These are phyloP conservation scores for Hygrophorus pudorinus DNA, from an alignment of 768 basidiomycete genomes.

Conservation along the genomic window DNA sequence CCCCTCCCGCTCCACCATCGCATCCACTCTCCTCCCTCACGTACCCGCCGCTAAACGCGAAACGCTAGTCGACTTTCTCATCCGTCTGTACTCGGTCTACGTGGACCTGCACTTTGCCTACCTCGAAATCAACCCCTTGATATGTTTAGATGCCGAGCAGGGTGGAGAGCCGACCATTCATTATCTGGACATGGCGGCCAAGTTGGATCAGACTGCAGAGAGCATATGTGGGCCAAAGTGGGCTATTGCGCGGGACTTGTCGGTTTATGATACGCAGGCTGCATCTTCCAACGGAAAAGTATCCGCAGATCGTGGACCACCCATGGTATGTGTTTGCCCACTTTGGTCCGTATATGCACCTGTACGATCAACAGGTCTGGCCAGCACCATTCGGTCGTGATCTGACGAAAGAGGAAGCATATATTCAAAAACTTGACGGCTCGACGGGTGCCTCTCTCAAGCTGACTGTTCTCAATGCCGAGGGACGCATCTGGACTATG, in stretches of 20 bases:
- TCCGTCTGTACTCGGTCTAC: constrained; percentile 93
- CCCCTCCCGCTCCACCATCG: constrained; percentile 74
- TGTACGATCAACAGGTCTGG: constrained; percentile 41
- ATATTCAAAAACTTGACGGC: constrained; percentile 96
- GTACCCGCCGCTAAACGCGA: constrained; percentile 84
- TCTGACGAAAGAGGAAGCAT: constrained; percentile 97
- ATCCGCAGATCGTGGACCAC: constrained; percentile 89
- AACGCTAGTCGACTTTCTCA: constrained; percentile 89
- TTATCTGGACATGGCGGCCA: constrained; percentile 99
- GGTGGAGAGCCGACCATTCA: constrained; percentile 69
- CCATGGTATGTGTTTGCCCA: constrained; percentile 58
- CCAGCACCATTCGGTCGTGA: constrained; percentile 95
- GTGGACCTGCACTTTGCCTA: constrained; percentile 99
- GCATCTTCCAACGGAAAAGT: constrained; percentile 40
- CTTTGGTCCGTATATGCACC: neutral
- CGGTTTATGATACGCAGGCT: constrained; percentile 50
- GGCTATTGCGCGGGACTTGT: constrained; percentile 91
- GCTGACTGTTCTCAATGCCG: constrained; percentile 89
- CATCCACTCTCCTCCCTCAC: constrained; percentile 65
- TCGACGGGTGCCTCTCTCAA: constrained; percentile 98
- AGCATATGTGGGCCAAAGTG: constrained; percentile 97
- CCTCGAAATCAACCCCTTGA: constrained; percentile 98
- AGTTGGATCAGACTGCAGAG: constrained; percentile 98
- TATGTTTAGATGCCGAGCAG: constrained; percentile 71
- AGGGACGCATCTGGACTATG: constrained; percentile 99